Conservation (phyloP, 2,329 filamentous ascomycete genomes). For the Aspergillus novofumigatus region DNA sequence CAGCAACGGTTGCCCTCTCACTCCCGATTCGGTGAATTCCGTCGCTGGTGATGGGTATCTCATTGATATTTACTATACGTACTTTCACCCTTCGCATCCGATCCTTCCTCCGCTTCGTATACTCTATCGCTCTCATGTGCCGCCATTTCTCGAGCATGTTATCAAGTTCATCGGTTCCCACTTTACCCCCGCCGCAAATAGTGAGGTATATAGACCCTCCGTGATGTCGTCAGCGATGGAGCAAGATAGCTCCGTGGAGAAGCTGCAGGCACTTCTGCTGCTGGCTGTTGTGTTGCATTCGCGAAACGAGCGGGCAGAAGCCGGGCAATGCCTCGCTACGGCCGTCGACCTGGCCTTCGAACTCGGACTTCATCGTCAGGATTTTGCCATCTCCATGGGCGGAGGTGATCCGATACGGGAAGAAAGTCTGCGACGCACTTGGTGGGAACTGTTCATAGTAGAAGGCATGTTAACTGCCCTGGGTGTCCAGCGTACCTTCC, state of each 20-base stretch:
- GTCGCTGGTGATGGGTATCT: conserved; percentile 37
- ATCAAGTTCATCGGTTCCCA: conserved; percentile 56
- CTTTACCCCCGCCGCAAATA: conserved; percentile 45
- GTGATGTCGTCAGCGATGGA: conserved; percentile 29
- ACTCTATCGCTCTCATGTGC: conserved; percentile 35
- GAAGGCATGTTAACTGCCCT: conserved; percentile 83
- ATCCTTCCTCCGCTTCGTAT: conserved; percentile 50
- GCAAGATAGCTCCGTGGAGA: conserved; percentile 51
- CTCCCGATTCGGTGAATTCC: conserved; percentile 34
- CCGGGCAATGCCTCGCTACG: conserved; percentile 61
- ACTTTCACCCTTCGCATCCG: conserved; percentile 55
- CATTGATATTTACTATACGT: conserved; percentile 53
- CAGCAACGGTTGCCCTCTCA: conserved; percentile 24
- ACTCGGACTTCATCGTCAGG: conserved; percentile 67
- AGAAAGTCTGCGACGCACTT: conserved; percentile 82
- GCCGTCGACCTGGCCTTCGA: conserved; percentile 70
- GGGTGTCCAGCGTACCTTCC: conserved; percentile 46
- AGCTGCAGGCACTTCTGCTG: conserved; percentile 74
- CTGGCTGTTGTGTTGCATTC: conserved; percentile 76
- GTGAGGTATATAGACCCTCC: conserved; percentile 41
- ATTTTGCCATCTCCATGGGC: conserved; percentile 63
- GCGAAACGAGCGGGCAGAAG: conserved; percentile 65
- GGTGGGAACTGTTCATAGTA: conserved; percentile 82
- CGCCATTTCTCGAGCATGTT: conserved; percentile 49
- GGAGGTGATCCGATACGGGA: conserved; percentile 64